phyloP scores from a whole-genome alignment of 495 filamentous ascomycete genomes.

The Hypoxylon rickii region DNA sequence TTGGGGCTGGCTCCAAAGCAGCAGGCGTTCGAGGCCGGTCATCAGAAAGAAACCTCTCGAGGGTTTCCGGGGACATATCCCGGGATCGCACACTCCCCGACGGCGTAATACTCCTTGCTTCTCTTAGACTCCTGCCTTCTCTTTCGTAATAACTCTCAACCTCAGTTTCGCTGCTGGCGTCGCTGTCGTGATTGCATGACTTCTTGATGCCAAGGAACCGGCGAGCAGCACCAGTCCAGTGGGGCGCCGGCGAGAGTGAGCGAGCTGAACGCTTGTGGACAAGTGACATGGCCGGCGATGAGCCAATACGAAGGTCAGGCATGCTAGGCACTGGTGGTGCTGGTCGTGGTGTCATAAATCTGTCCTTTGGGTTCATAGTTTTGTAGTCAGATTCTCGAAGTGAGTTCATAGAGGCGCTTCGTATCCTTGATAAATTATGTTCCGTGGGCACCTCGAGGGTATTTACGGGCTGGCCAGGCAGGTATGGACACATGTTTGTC shows the following conservation, averaged over 20 bases:
- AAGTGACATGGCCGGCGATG: slow-evolving; percentile 56
- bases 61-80: slow-evolving; percentile 54
- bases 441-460: slow-evolving; percentile 79
- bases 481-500: slow-evolving; percentile 80
- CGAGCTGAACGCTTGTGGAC: slow-evolving; percentile 53
- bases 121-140: slow-evolving; percentile 23
- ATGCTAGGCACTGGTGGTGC: slow-evolving; percentile 55
- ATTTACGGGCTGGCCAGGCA: slow-evolving; percentile 86
- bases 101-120: slow-evolving; percentile 40
- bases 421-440: slow-evolving; percentile 51
- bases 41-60: slow-evolving; percentile 49
- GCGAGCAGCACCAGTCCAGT: slow-evolving; percentile 49
- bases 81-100: slow-evolving; percentile 46
- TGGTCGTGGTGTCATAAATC: slow-evolving; percentile 70
- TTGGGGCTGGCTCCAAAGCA: slow-evolving; percentile 30
- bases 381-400: slow-evolving; percentile 58
- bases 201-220: slow-evolving; percentile 48
- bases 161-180: slow-evolving; percentile 30
- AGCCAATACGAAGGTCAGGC: slow-evolving; percentile 54
- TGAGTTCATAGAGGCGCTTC: slow-evolving; percentile 57
- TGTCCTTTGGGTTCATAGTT: slow-evolving; percentile 79
- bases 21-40: slow-evolving; percentile 38
- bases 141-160: slow-evolving; percentile 24
- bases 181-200: slow-evolving; percentile 13
- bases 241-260: slow-evolving; percentile 52